phyloP scores from a whole-genome alignment of 257 asterid genomes.

The Anisodus acutangulus region DNA sequence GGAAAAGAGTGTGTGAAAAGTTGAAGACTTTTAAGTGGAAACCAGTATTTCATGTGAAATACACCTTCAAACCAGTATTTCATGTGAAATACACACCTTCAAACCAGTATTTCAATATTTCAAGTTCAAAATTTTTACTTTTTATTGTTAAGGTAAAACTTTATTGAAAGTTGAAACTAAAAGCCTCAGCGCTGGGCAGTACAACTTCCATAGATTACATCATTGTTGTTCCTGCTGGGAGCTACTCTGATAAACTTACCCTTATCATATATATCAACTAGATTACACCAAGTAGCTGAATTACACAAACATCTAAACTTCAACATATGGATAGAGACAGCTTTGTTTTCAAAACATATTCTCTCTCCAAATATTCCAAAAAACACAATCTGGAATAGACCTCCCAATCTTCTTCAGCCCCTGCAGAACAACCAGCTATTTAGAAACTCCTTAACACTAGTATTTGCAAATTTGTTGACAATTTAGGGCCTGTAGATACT shows the following conservation, averaged over 20 bases:
- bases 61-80: background rate
- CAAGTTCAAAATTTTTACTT: background rate
- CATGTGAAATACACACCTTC: background rate
- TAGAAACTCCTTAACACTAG: background rate
- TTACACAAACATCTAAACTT: background rate
- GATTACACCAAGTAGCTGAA: background rate
- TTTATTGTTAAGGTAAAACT: too few species aligned
- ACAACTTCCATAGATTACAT: background rate
- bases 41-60: background rate
- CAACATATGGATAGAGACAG: background rate
- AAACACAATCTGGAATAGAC: background rate
- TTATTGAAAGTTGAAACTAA: too few species aligned
- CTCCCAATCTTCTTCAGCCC: background rate
- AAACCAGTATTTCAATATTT: background rate
- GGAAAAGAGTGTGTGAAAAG: background rate
- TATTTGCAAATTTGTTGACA: background rate
- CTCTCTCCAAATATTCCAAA: background rate
- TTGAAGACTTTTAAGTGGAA: background rate
- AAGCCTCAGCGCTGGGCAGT: background rate
- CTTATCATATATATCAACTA: background rate
- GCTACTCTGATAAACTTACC: background rate
- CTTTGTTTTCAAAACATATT: background rate
- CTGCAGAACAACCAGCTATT: background rate
- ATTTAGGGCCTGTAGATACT: background rate
- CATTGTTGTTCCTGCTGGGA: background rate